Base-by-base conservation (phyloP, 2,329 filamentous ascomycete genomes). In the Penicillium sp. region DNA sequence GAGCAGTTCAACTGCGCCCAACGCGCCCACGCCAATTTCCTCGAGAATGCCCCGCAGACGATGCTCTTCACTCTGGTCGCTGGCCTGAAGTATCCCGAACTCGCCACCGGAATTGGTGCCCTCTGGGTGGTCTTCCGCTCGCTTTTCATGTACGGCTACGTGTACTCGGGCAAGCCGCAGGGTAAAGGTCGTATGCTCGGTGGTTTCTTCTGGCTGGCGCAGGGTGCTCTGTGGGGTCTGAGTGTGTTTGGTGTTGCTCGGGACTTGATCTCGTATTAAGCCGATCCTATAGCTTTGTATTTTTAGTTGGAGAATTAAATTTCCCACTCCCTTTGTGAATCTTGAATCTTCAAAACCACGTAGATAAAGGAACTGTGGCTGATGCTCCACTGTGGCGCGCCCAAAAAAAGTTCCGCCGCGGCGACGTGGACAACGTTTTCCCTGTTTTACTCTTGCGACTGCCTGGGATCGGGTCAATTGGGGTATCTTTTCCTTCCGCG, bases 11-110 rank as follows among this genome's bases (percentile, higher is more conserved):
- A 79, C 64, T 78, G 76, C 70, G 80, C 80, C 22, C 80, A 83
- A 61, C 74, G 81, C 57, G 76, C 79, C 16, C 81, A 83, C 72
- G 73, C 74, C 63, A 85, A 86, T 69, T 83, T 79, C 69, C 69
- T 80, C 58, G 83, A 86, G 71, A 82, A 84, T 67, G 75, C 80
- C 55, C 62, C 77, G 2, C 74, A 76, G 48, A 76, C 77, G 4
- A 74, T 82, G 41, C 70, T 77, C 24, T 74, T 74, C 43, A 73
- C 81, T 62, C 69, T 85, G 16, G 73, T 84, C 48, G 74, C 78
- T 0, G 83, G 82, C 2, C 59, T 85, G 48, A 71, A 71, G 54
- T 83, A 78, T 65, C 83, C 83, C 0, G 62, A 73, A 25, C 67
- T 75, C 4, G 70, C 77, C 2, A 69, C 77, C 0, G 69, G 67